Conservation (phyloP, 352 stramenopile genomes). For the Phytopythium ostracodes region DNA sequence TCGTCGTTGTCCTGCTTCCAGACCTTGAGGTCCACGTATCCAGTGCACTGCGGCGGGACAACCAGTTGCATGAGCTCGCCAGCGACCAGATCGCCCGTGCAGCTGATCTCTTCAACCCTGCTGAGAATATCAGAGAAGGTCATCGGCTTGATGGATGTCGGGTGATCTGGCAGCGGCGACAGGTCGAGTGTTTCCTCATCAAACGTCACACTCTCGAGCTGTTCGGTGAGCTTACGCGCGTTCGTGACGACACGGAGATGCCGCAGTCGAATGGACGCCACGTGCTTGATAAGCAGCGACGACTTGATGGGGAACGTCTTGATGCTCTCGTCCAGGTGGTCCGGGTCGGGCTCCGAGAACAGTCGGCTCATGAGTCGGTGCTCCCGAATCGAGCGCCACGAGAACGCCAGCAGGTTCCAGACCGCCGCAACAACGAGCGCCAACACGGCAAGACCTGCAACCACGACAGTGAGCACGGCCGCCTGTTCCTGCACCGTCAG, state of each 20-base stretch:
- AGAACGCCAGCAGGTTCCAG: slow-evolving; percentile 36
- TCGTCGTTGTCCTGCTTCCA: slow-evolving; percentile 44
- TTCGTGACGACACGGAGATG: slow-evolving; percentile 39
- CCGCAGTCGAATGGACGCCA: slow-evolving; percentile 39
- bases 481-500: slow-evolving; percentile 56
- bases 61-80: slow-evolving; percentile 44
- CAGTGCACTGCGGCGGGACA: slow-evolving; percentile 39
- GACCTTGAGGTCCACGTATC: slow-evolving; percentile 27
- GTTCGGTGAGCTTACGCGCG: slow-evolving; percentile 26
- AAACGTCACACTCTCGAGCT: slow-evolving; percentile 37
- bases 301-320: slow-evolving; percentile 26
- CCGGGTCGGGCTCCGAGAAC: slow-evolving; percentile 25
- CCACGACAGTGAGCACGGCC: slow-evolving; percentile 49
- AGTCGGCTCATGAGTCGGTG: slow-evolving; percentile 33
- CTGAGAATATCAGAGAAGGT: slow-evolving; percentile 59
- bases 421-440: slow-evolving; percentile 28
- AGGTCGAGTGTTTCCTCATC: slow-evolving; percentile 35
- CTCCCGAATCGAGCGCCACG: slow-evolving; percentile 42
- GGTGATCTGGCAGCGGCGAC: slow-evolving; percentile 27
- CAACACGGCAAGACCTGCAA: slow-evolving; percentile 35
- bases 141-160: slow-evolving; percentile 39
- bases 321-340: slow-evolving; percentile 25
- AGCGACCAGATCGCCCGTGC: slow-evolving; percentile 46
- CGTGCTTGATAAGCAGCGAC: slow-evolving; percentile 41
- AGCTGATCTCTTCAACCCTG: slow-evolving; percentile 48